Evolutionary conservation across 768 basidiomycete genomes (phyloP), one percentile per base, ranked within the genome.

Genomic region (Trametes cubensis): DNA sequence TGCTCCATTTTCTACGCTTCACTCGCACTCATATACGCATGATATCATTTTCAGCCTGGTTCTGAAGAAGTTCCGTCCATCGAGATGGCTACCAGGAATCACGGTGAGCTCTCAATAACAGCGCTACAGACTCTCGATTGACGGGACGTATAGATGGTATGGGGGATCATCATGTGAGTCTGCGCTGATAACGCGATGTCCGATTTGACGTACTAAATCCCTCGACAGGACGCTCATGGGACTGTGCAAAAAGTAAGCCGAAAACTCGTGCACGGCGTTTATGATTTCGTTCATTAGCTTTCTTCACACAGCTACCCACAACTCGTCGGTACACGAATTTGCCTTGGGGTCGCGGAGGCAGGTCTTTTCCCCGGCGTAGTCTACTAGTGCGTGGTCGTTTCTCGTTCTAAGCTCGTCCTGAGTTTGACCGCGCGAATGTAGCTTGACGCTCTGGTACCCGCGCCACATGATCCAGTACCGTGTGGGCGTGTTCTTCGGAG

Each of bases 311-410:
- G 87, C 39, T 88, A 85, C 67, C 80, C 80, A 14, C 81, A 87
- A 66, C 79, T 88, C 8, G 80, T 87, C n/a, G 85, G 79, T 18
- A 78, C 77, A 13, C 81, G 86, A 10, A 72, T 84, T 4, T 81
- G 80, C 60, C 81, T 89, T 0, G 88, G 89, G 2, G 68, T 87
- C 1, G 81, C 85, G 0, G 89, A 90, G 73, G 85, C 87, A 4
- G 87, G 89, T 2, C 69, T 89, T 8, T 90, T 87, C 71, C 88
- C 89, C 11, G 88, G 88, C 20, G 85, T 90, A 11, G 81, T 83
- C 0, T 91, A 88, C 75, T 90, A 88, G 88, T 88, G 57, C 53
- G 64, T 58, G 13, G 3, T 80, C 10, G 28, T 15, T 28, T 44
- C n/a, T n/a, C n/a, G n/a, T n/a, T n/a, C n/a, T n/a, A n/a, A n/a